phyloP scores from a whole-genome alignment of 2,329 filamentous ascomycete species.

The Paramyrothecium roridum region DNA sequence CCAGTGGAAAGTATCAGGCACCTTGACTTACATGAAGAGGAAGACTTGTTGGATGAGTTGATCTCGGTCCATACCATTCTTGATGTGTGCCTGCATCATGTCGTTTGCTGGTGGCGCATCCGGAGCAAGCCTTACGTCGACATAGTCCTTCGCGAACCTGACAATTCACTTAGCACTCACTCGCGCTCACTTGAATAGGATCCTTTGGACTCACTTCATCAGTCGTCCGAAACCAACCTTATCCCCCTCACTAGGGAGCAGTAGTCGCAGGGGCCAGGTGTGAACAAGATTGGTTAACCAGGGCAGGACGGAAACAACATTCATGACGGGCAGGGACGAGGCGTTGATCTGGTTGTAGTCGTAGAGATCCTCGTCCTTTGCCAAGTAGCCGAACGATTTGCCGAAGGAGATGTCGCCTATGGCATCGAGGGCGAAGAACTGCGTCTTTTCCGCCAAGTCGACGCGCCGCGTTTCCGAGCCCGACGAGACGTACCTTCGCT shows the following conservation, averaged over 20 bases:
- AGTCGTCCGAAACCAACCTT: conserved; percentile 34
- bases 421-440: conserved; percentile 52
- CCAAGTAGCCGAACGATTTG: conserved; percentile 47
- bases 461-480: conserved; percentile 29
- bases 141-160: conserved; percentile 15
- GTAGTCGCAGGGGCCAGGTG: conserved; percentile 30
- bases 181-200: neutral
- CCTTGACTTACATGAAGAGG: conserved; percentile 29
- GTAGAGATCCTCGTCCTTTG: conserved; percentile 44
- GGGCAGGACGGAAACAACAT: conserved; percentile 31
- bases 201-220: conserved; percentile 26
- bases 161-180: neutral
- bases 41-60: conserved; percentile 36
- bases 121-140: conserved; percentile 15
- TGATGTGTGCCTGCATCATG: conserved; percentile 37
- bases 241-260: conserved; percentile 32
- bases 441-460: conserved; percentile 47
- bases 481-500: conserved; percentile 42
- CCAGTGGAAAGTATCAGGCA: no score
- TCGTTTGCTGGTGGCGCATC: conserved; percentile 20
- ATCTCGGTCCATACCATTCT: conserved; percentile 28
- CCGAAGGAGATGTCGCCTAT: conserved; percentile 53
- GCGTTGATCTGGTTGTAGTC: conserved; percentile 41
- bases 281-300: conserved; percentile 30
- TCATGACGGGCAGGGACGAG: conserved; percentile 34